Conservation (phyloP, 495 filamentous ascomycete species). For the Polyplosphaeria fusca region DNA sequence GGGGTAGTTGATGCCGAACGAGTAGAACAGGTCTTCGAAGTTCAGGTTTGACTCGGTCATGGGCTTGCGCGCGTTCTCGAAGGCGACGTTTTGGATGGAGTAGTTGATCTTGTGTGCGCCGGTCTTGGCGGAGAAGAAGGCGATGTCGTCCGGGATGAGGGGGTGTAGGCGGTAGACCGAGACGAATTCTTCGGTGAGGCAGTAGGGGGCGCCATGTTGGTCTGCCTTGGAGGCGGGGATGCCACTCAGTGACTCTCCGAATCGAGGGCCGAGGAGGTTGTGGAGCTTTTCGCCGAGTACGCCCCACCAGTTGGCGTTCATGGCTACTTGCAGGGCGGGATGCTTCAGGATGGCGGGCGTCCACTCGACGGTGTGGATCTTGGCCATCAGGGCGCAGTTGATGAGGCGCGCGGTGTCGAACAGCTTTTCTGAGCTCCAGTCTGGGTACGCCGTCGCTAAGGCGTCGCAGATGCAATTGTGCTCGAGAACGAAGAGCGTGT, state of each 20-base stretch:
- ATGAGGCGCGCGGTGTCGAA: conserved; percentile 49
- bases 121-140: conserved; percentile 39
- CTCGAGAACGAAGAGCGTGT: conserved; percentile 47
- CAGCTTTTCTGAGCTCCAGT: conserved; percentile 41
- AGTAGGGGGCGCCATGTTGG: conserved; percentile 37
- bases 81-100: conserved; percentile 36
- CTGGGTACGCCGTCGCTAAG: conserved; percentile 36
- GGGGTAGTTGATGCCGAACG: conserved; percentile 48
- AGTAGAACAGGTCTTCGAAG: conserved; percentile 47
- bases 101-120: conserved; percentile 39
- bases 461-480: conserved; percentile 46
- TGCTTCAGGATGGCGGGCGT: conserved; percentile 47
- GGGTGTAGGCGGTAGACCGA: conserved; percentile 47
- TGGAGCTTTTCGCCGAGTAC: conserved; percentile 43
- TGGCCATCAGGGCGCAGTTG: conserved; percentile 48
- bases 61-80: conserved; percentile 38
- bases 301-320: conserved; percentile 49
- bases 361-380: conserved; percentile 51
- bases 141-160: conserved; percentile 46
- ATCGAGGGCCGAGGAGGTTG: conserved; percentile 42
- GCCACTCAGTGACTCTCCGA: conserved; percentile 43
- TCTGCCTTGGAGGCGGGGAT: conserved; percentile 45
- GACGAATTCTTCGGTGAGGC: conserved; percentile 48
- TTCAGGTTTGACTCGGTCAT: conserved; percentile 30
- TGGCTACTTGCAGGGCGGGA: conserved; percentile 42